Evolutionary conservation across 2,329 filamentous ascomycete species (phyloP).

Genomic region (Aureobasidium sp.): DNA sequence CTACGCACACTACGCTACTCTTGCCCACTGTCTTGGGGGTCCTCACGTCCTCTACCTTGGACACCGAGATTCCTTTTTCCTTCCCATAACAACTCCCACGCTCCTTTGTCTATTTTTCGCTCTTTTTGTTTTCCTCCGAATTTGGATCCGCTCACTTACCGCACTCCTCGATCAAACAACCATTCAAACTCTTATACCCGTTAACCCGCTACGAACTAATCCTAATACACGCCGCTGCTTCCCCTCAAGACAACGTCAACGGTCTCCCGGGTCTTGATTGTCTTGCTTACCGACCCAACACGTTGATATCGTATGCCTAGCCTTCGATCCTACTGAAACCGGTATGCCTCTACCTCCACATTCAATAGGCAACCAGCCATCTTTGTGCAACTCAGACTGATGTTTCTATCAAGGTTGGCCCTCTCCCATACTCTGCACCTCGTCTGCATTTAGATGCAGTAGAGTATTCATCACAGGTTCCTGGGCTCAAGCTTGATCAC

Average conservation of each 20-base stretch:
- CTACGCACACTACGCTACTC: slow-evolving; percentile 6
- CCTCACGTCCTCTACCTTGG: slow-evolving; percentile 2
- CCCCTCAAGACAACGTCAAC: slow-evolving; percentile 14
- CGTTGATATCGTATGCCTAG: slow-evolving; percentile 10
- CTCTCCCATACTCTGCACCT: slow-evolving; percentile 1
- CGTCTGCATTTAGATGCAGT: slow-evolving; percentile 13
- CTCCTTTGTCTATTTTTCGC: slow-evolving; percentile 13
- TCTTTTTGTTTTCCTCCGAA: slow-evolving; percentile 11
- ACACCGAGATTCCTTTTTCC: slow-evolving; percentile 9
- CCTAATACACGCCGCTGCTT: slow-evolving; percentile 13
- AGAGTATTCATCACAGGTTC: slow-evolving; percentile 2
- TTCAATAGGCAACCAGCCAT: background rate
- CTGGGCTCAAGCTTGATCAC: slow-evolving; percentile 4
- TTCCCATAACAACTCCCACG: slow-evolving; percentile 9
- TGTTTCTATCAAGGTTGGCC: background rate
- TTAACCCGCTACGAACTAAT: slow-evolving; percentile 15
- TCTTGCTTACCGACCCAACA: background rate
- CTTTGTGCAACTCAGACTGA: slow-evolving; percentile 7
- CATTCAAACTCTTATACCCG: slow-evolving; percentile 8
- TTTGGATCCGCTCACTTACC: slow-evolving; percentile 10
- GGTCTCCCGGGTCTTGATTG: slow-evolving; percentile 1
- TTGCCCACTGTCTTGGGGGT: slow-evolving; percentile 1
- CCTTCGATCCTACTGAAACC: slow-evolving; percentile 6
- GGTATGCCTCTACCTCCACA: slow-evolving; percentile 10
- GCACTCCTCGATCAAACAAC: slow-evolving; percentile 8